Evolutionary conservation across 2,329 filamentous ascomycete species (phyloP), one percentile per base, ranked within the genome.

Genomic region (Penicillium vulpinum): DNA sequence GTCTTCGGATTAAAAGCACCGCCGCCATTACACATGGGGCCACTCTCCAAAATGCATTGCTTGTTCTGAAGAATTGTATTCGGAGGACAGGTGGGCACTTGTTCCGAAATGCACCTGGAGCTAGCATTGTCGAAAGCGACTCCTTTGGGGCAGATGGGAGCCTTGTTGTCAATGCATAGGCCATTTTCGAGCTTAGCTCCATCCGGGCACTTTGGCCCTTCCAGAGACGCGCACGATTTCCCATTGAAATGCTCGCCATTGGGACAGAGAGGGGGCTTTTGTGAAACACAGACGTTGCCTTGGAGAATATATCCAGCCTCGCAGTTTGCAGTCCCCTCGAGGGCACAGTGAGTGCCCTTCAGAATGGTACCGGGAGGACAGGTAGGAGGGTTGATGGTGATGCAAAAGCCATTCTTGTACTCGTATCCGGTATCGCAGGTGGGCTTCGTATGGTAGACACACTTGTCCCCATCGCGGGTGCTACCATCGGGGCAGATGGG

Each of bases 221-320:
- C 11, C 5, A 40, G 38, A 4, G 52, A 54, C 15, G 44, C 52
- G 5, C 52, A 54, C 22, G 26, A 35, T 6, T 18, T 44, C 7
- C 52, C 52, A 11, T 28, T 54, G 45, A 54, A 54, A 16, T 36
- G 52, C 15, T 54, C 44, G 31, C 52, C 52, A 8, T 48, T 5
- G n/a, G 44, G 45, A 18, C 52, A 54, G 16, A 49, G 36, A 26
- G 52, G 52, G 11, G 52, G 52, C 21, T 24, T 29, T 18, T 31
- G 22, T 6, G 52, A 43, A 5, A 49, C 52, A 11, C 52, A 54
- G 11, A 54, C 38, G 15, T 49, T 49, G 4, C 38, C 45, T 21
- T 54, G 26, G 21, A 49, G 24, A 2, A 38, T 16, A 38, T 49
- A 49, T 44, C 44, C 52, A 54, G 52, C 36, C 16, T 28, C 52